Conservation (phyloP, 202 grass and related monocot species). For the Cymbopogon flexuosus region DNA sequence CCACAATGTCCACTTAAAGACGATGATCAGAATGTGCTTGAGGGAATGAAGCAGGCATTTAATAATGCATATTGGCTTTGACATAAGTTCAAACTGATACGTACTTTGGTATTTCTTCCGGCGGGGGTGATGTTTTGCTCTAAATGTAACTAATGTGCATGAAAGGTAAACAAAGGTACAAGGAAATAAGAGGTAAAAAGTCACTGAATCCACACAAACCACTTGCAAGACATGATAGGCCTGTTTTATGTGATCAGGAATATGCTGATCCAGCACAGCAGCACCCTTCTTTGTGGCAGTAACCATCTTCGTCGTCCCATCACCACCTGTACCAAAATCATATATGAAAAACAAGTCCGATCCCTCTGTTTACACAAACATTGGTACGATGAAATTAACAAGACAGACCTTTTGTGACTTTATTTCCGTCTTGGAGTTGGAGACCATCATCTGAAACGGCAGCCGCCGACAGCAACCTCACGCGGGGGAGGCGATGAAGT, state of each 20-base stretch:
- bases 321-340: neutral
- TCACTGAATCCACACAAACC: conserved; percentile 20
- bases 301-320: conserved; percentile 47
- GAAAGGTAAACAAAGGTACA: too few species aligned
- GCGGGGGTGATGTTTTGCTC: neutral
- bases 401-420: neutral
- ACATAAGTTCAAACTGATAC: neutral
- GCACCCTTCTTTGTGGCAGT: conserved; percentile 75
- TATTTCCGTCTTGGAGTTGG: too few species aligned
- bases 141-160: neutral
- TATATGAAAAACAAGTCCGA: too few species aligned
- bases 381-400: neutral
- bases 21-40: neutral
- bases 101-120: neutral
- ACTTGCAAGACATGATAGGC: conserved; percentile 77
- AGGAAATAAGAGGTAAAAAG: neutral
- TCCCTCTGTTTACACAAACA: too few species aligned
- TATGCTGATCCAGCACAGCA: conserved; percentile 64
- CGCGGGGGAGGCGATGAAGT: neutral
- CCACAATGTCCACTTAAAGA: neutral
- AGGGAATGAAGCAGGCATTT: neutral
- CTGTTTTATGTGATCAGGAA: conserved; percentile 61
- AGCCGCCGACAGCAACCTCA: neutral
- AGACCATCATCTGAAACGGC: neutral
- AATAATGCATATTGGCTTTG: neutral